Evolutionary conservation across 2,329 filamentous ascomycete species (phyloP).

Genomic region (Gremmenia infestans): DNA sequence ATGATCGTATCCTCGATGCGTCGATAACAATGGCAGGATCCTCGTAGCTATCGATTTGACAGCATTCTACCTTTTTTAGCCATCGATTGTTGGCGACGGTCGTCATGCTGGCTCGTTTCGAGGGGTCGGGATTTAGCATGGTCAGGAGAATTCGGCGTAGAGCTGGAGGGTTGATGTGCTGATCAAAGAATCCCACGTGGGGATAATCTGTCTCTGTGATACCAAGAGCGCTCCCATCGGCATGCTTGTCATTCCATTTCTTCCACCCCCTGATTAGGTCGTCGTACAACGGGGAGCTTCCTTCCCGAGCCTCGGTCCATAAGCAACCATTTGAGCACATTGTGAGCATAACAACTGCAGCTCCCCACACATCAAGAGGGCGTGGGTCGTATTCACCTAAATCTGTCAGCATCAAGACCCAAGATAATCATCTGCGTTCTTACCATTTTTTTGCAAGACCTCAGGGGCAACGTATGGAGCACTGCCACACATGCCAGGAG

Average conservation of each 20-base stretch:
- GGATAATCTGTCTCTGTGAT: slow-evolving; percentile 61
- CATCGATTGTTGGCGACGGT: slow-evolving; percentile 67
- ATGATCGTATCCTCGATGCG: slow-evolving; percentile 42
- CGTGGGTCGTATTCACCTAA: slow-evolving; percentile 64
- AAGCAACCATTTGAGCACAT: slow-evolving; percentile 68
- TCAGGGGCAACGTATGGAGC: slow-evolving; percentile 85
- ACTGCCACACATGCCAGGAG: slow-evolving; percentile 78
- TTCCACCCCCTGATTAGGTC: slow-evolving; percentile 64
- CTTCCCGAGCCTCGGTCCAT: slow-evolving; percentile 63
- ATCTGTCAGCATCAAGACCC: slow-evolving; percentile 4
- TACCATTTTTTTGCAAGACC: slow-evolving; percentile 62
- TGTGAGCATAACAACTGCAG: slow-evolving; percentile 76
- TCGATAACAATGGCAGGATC: slow-evolving; percentile 56
- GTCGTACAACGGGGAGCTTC: slow-evolving; percentile 51
- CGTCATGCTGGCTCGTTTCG: slow-evolving; percentile 62
- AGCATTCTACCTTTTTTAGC: slow-evolving; percentile 73
- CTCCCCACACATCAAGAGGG: slow-evolving; percentile 80
- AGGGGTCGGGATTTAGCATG: slow-evolving; percentile 79
- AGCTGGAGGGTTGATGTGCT: slow-evolving; percentile 58
- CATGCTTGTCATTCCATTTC: slow-evolving; percentile 56
- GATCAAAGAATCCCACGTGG: slow-evolving; percentile 59
- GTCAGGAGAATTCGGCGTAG: slow-evolving; percentile 67
- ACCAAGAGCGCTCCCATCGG: slow-evolving; percentile 33
- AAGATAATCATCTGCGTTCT: slow-evolving; percentile 14
- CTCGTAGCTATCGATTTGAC: slow-evolving; percentile 65